phyloP scores from a whole-genome alignment of 1,284 basidiomycete species.

The Pyrrhoderma noxium region DNA sequence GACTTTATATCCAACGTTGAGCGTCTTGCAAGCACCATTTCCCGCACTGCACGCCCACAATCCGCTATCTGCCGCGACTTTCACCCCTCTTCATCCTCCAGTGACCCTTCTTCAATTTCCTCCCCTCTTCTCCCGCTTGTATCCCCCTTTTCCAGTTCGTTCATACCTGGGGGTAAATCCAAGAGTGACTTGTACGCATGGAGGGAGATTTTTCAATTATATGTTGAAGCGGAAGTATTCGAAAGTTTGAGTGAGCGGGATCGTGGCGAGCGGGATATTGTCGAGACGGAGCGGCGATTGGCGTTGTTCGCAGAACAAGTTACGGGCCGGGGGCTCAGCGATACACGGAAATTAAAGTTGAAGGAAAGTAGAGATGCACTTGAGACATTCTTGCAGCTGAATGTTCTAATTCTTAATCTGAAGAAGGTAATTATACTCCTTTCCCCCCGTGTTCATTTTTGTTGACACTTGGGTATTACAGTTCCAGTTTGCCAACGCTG shows the following conservation, averaged over 20 bases:
- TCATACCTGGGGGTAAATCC: conserved; percentile 27
- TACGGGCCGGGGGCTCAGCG: conserved; percentile 51
- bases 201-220: conserved; percentile 87
- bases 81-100: conserved; percentile 39
- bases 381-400: conserved; percentile 76
- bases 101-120: conserved; percentile 33
- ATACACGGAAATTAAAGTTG: conserved; percentile 52
- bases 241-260: conserved; percentile 69
- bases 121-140: conserved; percentile 15
- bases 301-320: conserved; percentile 66
- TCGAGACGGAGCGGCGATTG: conserved; percentile 71
- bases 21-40: conserved; percentile 54
- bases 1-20: conserved; percentile 60
- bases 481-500: conserved; percentile 82
- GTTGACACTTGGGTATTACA: conserved; percentile 22
- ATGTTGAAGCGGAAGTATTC: conserved; percentile 85
- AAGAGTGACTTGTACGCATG: conserved; percentile 83
- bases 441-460: background rate
- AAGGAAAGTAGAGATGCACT: conserved; percentile 62
- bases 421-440: conserved; percentile 55
- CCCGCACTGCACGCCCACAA: conserved; percentile 51
- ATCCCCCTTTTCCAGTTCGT: conserved; percentile 19
- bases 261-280: conserved; percentile 66
- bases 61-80: conserved; percentile 39
- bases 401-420: conserved; percentile 75